Evolutionary conservation across 192 early-diverging fungal genomes (phyloP), one percentile per base, ranked within the genome.

Genomic region (Spizellomyces sp.): DNA sequence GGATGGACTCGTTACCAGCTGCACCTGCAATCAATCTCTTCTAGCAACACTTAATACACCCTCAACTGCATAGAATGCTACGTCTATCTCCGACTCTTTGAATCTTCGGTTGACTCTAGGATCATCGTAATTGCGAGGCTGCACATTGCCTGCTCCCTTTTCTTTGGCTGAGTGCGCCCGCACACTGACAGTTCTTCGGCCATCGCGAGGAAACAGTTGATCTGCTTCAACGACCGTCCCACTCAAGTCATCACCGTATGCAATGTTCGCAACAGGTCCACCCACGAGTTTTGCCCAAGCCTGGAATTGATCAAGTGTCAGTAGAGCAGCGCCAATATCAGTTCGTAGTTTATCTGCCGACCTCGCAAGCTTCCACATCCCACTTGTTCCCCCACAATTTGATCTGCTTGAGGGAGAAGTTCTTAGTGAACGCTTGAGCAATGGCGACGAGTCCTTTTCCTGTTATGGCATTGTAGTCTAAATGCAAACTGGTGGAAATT

Each of bases 401-500:
- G 27, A 85, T 60, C 22, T 62, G 58, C 15, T 57, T 44, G 1
- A 85, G 56, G 8, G 70, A 46, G 6, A 56, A 42, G 59, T 83
- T 85, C 45, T 71, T 43, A 8, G 22, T 17, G 10, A 83, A 17
- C 10, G 70, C 67, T n/a, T 78, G 41, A 4, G 80, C 78, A 48
- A 85, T 64, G 14, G 62, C 54, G 17, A 69, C 45, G 8, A 85
- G 64, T 36, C 83, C 83, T n/a, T 61, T 50, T 1, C 83, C 75
- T 4, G 75, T 80, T 52, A 85, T 85, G 9, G 52, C 58, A 62
- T 85, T 85, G 73, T 79, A 70, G 58, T 85, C 83, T 5, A 85
- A 22, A 54, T 77, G 75, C 6, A 85, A 47, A 19, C 80, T 84
- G 62, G 21, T 15, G 1, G 27, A 36, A 2, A 36, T 36, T 36